Evolutionary conservation across 2,329 filamentous ascomycete genomes (phyloP), one percentile per base, ranked within the genome.

Genomic region (Helotiales sp.): DNA sequence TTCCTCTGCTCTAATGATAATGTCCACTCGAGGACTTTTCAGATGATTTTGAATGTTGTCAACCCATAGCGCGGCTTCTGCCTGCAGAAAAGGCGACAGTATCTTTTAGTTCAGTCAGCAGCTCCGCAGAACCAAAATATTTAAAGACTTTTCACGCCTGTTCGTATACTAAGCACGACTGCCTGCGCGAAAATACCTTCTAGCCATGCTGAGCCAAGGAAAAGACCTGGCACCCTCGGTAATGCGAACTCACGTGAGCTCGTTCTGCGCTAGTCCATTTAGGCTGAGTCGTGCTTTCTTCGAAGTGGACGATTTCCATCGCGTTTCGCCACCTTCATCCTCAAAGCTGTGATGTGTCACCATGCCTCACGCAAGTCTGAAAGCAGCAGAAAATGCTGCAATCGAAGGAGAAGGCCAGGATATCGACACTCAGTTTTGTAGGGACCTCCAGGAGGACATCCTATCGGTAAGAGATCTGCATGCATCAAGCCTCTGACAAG

Each of bases 381-480:
- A 24, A 10, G 53, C 53, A 29, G 60, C 60, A 10, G 60, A 60
- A 34, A 51, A 59, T 25, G 60, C 60, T 17, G 58, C 60, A 12
- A 22, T 60, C 8, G 53, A 54, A 29, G 60, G 60, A 12, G 38
- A 57, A 9, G 51, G 33, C 9, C 30, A 52, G 13, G 58, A 61
- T 10, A 60, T 40, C 29, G 61, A 63, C 19, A 60, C 61, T 5
- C 61, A 63, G 29, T 12, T 50, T 31, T 63, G 61, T 30, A 13
- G 36, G 15, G 52, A 42, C 1, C 19, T 58, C 19, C 57, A 61
- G 34, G 19, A 56, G 13, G 54, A 58, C 27, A 25, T 61, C 31
- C 52, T 61, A 13, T 59, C 60, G 25, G 61, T 63, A 54, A 46
- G 58, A 22, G 40, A 58, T 55, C 48, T 46, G 50, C 56, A 46